Evolutionary conservation across 2,329 filamentous ascomycete genomes (phyloP), one percentile per base, ranked within the genome.

Genomic region (Onygenales sp.): DNA sequence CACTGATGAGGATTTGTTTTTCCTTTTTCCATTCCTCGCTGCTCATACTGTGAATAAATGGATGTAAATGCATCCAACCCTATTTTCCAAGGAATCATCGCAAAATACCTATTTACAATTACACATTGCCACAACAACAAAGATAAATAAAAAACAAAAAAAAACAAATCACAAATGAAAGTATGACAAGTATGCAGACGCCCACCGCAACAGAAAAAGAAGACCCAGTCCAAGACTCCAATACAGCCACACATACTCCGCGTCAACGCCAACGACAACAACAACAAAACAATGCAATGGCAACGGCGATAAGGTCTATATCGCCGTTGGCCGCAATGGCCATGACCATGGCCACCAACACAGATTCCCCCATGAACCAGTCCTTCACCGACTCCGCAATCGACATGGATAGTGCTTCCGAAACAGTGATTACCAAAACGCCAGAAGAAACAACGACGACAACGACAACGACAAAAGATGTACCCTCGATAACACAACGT

Each of bases 351-450:
- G 13, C 33, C 14, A 36, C 6, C 14, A 7, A 21, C 14, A 21
- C 51, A 9, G 14, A 21, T 5, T 21, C 50, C 50, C 43, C 41
- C 36, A 33, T 59, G 32, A 55, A 57, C 17, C 51, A 50, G 9
- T 56, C 63, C 52, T 61, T 63, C 55, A 55, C 63, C 54, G 60
- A 63, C 56, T 60, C 58, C 51, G 58, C 63, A 51, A 62, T 64
- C 58, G 58, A 62, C 46, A 54, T 66, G 50, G 58, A 62, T 36
- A 47, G 17, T 31, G 10, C 17, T 39, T 48, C 44, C 17, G 33
- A 31, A 32, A 33, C n/a, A 33, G 17, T 14, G 10, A 35, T 14
- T 47, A 17, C 27, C 27, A 39, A 27, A 50, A 63, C 56, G 59
- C 58, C 51, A 58, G 63, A 50, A 62, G 64, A 58, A 57, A 62